A percentile compares a stretch with the other conserved stretches of the same genome.
Conservation (phyloP, 306 rosid genomes). For the Luffa acutangula region DNA sequence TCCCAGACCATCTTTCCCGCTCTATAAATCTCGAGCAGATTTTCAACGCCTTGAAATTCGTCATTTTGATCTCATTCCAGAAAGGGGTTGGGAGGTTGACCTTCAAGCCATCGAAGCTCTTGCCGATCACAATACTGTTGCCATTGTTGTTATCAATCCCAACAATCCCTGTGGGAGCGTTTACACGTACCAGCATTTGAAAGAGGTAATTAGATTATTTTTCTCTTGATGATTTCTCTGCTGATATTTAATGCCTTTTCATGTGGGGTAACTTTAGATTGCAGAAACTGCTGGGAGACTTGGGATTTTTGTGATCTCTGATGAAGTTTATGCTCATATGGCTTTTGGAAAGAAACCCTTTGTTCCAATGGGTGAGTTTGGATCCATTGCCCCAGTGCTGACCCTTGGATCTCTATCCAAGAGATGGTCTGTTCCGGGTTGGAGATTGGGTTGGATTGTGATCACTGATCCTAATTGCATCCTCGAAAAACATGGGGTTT, state of each 20-base stretch:
- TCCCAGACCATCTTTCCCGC: constrained; percentile 60
- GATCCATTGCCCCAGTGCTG: constrained; percentile 28
- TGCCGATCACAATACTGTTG: constrained; percentile 52
- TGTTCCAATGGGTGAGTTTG: constrained; percentile 35
- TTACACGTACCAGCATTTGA: constrained; percentile 39
- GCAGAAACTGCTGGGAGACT: constrained; percentile 40
- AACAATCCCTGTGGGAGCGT: constrained; percentile 64
- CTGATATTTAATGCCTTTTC: neutral
- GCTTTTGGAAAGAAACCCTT: constrained; percentile 28
- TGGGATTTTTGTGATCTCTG: constrained; percentile 27
- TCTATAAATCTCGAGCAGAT: constrained; percentile 33
- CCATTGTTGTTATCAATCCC: constrained; percentile 54
- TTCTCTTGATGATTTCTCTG: neutral
- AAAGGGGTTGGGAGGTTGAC: constrained; percentile 53
- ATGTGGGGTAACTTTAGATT: constrained; percentile 9
- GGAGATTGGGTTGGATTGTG: constrained; percentile 45
- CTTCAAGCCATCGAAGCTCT: constrained; percentile 41
- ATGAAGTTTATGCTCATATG: constrained; percentile 34
- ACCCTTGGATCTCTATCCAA: constrained; percentile 44
- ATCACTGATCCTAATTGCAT: constrained; percentile 21
- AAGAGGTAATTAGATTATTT: constrained; percentile 31
- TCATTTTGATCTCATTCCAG: constrained; percentile 47
- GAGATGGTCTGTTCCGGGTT: constrained; percentile 35
- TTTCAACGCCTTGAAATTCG: constrained; percentile 42
- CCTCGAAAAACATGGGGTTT: constrained; percentile 25